These are phyloP conservation scores for Boechera retrofracta DNA, from an alignment of 345 rosid species.

Conservation along the genomic window DNA sequence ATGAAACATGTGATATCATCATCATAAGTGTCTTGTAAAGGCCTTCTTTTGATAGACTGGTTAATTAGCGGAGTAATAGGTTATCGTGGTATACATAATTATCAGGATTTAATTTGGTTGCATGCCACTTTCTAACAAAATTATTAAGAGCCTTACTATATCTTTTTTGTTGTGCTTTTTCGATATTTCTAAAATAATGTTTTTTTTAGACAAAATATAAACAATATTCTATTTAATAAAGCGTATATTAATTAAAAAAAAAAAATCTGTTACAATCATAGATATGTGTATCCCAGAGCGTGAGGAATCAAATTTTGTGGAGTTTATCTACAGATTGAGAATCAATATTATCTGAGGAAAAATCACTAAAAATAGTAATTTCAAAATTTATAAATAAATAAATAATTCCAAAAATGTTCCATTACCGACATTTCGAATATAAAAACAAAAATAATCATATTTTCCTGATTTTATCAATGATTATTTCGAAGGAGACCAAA, in stretches of 20 bases:
- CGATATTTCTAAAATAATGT: no score
- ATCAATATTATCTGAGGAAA: not conserved
- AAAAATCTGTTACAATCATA: not conserved
- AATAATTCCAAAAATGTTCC: not conserved
- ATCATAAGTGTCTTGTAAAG: conserved; percentile 10
- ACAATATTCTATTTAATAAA: not conserved
- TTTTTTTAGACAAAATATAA: not conserved
- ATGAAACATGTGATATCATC: conserved; percentile 38
- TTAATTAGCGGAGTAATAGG: conserved; percentile 12
- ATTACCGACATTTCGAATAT: conserved; percentile 1
- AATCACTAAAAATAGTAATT: not conserved
- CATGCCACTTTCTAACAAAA: no score
- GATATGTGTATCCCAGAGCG: not conserved
- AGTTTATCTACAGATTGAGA: not conserved
- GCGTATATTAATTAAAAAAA: no score
- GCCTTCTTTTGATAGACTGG: conserved; percentile 19
- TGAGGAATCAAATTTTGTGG: not conserved
- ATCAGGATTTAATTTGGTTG: no score
- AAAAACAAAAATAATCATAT: not conserved
- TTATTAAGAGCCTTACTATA: no score
- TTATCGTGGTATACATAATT: not conserved
- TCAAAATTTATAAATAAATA: not conserved
- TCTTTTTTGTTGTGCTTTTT: no score
- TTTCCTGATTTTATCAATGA: not conserved
- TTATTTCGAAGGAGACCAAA: conserved; percentile 8